Conservation (phyloP, 1,139 yeast species). For the Yamadazyma jaroonii region DNA sequence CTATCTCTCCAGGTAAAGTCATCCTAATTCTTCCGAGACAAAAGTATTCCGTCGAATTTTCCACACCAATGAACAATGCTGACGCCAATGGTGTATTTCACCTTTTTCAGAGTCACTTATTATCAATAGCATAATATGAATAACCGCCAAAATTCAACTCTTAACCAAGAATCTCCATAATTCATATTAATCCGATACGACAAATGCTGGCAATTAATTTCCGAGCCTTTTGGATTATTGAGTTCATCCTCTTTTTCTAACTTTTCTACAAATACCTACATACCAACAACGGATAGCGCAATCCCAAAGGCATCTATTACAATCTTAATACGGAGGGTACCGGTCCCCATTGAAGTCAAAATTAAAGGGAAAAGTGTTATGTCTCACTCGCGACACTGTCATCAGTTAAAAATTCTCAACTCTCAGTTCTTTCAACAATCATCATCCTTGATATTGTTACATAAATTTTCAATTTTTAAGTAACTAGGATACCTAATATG, state of each 20-base stretch:
- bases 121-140: too few relatives aligned
- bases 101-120: too few relatives aligned
- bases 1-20: too few relatives aligned
- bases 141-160: too few relatives aligned
- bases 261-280: too few relatives aligned
- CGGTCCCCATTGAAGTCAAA: too few relatives aligned
- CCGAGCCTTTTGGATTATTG: neutral
- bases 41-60: neutral
- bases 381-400: slow-evolving; percentile 1
- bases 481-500: slow-evolving; percentile 3
- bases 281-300: too few relatives aligned
- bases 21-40: slow-evolving; percentile 1
- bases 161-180: neutral
- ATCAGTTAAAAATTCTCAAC: slow-evolving; percentile 1
- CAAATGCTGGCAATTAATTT: neutral
- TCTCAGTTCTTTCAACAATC: neutral
- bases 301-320: too few relatives aligned
- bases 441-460: neutral
- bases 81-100: neutral
- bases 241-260: neutral
- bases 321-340: too few relatives aligned
- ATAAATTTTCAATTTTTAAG: too few relatives aligned
- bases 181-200: slow-evolving; percentile 1
- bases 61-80: neutral
- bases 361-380: too few relatives aligned